These are phyloP conservation scores for Boletellus deceptivus DNA, from an alignment of 1,284 basidiomycete genomes.

Conservation along the genomic window DNA sequence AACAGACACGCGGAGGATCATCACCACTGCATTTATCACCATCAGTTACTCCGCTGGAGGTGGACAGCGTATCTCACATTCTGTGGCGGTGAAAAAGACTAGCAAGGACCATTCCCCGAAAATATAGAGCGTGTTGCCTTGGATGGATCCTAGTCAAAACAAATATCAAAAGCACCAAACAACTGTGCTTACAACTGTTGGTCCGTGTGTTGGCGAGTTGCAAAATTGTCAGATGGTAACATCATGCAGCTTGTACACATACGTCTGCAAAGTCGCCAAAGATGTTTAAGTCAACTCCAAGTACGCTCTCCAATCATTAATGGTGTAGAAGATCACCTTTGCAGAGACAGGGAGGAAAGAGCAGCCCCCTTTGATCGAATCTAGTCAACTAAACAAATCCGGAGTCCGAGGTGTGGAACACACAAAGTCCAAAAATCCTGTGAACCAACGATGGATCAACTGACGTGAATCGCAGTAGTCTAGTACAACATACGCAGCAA, in stretches of 20 bases:
- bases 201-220: not conserved
- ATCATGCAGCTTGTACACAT: not conserved
- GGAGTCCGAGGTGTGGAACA: not conserved
- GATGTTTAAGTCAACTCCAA: not conserved
- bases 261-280: not conserved
- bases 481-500: not conserved
- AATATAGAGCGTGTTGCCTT: not conserved
- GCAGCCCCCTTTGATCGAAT: not conserved
- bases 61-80: not conserved
- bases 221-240: not conserved
- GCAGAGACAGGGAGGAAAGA: not conserved
- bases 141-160: too few species aligned
- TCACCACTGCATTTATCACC: not conserved
- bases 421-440: not conserved
- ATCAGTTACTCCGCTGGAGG: not conserved
- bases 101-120: not conserved
- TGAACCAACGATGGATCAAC: not conserved
- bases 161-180: not conserved
- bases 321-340: not conserved
- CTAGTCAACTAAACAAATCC: not conserved
- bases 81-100: not conserved
- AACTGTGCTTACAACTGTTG: not conserved
- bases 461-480: not conserved
- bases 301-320: not conserved
- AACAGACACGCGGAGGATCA: not conserved